Percentiles rank a stretch among this genome's conserved stretches.
Evolutionary conservation across 2,329 filamentous ascomycete genomes (phyloP).

Genomic region (Fusarium euwallaceae): DNA sequence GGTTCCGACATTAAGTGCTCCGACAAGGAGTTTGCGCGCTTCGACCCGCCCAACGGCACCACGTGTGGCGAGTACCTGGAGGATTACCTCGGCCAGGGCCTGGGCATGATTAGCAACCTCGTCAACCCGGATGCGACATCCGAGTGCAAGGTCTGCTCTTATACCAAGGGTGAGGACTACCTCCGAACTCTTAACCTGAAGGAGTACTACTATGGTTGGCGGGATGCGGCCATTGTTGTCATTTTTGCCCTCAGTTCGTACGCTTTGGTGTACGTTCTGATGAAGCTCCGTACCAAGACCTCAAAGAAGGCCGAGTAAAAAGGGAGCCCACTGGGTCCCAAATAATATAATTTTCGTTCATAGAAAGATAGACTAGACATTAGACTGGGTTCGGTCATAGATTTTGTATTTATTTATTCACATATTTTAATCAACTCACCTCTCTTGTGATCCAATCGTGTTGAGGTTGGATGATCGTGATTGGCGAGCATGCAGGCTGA

Average conservation of each 20-base stretch:
- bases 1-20: conserved; percentile 61
- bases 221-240: conserved; percentile 71
- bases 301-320: conserved; percentile 59
- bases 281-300: conserved; percentile 63
- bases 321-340: neutral
- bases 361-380: conserved; percentile 1
- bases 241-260: conserved; percentile 70
- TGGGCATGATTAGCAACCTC: conserved; percentile 64
- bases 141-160: conserved; percentile 73
- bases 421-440: neutral
- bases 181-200: conserved; percentile 69
- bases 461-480: neutral
- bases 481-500: neutral
- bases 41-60: conserved; percentile 63
- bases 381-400: conserved; percentile 2
- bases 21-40: conserved; percentile 62
- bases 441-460: neutral
- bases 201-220: conserved; percentile 75
- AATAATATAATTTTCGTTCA: neutral
- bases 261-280: conserved; percentile 58
- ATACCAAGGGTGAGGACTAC: conserved; percentile 69
- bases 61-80: conserved; percentile 71
- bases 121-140: conserved; percentile 70
- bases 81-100: conserved; percentile 60
- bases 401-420: neutral